These are phyloP conservation scores for Stereum hirsutum DNA, from an alignment of 1,284 basidiomycete species.

Conservation along the genomic window DNA sequence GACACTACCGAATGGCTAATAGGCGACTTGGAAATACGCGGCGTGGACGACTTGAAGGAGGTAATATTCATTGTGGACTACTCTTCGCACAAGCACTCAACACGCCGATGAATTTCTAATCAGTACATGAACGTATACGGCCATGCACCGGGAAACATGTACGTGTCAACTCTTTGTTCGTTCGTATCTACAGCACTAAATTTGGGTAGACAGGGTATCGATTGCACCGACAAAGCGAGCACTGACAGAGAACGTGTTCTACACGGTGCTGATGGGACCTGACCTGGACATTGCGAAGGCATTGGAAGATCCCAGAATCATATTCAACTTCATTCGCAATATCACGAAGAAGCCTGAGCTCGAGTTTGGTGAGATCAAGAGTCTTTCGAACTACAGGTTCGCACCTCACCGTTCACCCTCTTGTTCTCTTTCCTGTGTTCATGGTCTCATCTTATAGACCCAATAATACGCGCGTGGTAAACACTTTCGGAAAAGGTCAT, in stretches of 20 bases:
- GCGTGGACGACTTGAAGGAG: slow-evolving; percentile 15
- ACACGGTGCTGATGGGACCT: slow-evolving; percentile 10
- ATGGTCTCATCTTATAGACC: slow-evolving; percentile 17
- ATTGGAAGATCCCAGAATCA: slow-evolving; percentile 9
- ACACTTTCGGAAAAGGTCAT: slow-evolving; percentile 23
- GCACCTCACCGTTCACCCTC: no score
- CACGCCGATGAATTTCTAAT: neutral
- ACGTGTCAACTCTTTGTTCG: neutral
- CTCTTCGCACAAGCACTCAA: slow-evolving; percentile 3
- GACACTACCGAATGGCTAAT: slow-evolving; percentile 19
- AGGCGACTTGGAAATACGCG: slow-evolving; percentile 22
- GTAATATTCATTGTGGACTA: no score
- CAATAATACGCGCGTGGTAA: slow-evolving; percentile 28
- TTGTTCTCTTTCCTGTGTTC: neutral
- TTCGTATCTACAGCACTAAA: no score
- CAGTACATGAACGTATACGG: slow-evolving; percentile 23
- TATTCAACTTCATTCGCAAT: slow-evolving; percentile 1
- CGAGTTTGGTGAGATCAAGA: slow-evolving; percentile 8
- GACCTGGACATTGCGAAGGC: slow-evolving; percentile 15
- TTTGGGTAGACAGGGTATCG: no score
- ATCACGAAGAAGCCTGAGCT: slow-evolving; percentile 7
- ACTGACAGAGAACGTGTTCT: slow-evolving; percentile 4
- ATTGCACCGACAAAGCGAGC: no score
- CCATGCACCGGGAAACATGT: slow-evolving; percentile 12
- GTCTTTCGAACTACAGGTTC: slow-evolving; percentile 18